Percentiles rank a stretch among this genome's conserved stretches.
phyloP scores from a whole-genome alignment of 768 basidiomycete genomes.

The Tylopilus cervinicoccineus region DNA sequence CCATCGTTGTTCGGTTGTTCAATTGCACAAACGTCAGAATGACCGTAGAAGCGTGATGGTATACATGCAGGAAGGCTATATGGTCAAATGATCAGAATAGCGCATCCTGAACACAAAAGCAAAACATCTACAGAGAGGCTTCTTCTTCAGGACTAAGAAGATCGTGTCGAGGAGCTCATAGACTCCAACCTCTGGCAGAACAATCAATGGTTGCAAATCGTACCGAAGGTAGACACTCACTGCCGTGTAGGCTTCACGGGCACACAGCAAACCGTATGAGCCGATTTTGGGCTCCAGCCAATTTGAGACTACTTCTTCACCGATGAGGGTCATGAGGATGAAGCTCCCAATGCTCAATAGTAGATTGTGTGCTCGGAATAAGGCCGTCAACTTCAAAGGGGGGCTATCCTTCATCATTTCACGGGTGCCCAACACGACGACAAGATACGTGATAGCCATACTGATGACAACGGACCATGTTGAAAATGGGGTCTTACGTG shows the following conservation, averaged over 20 bases:
- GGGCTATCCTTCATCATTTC: constrained; percentile 74
- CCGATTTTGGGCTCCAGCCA: constrained; percentile 72
- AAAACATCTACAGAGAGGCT: constrained; percentile 70
- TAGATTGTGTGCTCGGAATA: constrained; percentile 88
- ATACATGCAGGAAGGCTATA: too few species aligned
- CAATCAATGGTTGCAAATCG: background rate
- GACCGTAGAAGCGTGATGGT: constrained; percentile 95
- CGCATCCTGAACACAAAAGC: background rate
- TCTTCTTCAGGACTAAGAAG: constrained; percentile 96
- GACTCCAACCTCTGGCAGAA: constrained; percentile 69
- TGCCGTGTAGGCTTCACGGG: constrained; percentile 70
- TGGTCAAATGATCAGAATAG: background rate
- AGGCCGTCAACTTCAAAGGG: constrained; percentile 65
- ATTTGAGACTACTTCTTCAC: constrained; percentile 85
- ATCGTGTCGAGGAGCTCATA: constrained; percentile 91
- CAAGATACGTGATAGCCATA: constrained; percentile 73
- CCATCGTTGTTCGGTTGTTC: constrained; percentile 89
- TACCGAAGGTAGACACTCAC: constrained; percentile 42
- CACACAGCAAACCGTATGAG: constrained; percentile 72
- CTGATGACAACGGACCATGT: constrained; percentile 58
- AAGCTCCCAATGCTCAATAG: constrained; percentile 76
- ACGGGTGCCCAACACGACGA: constrained; percentile 78
- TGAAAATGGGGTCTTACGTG: too few species aligned
- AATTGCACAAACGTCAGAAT: constrained; percentile 87
- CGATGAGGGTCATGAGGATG: constrained; percentile 73